Evolutionary conservation across 768 basidiomycete species (phyloP), one percentile per base, ranked within the genome.

Genomic region (Chlorophyllum brunneum): DNA sequence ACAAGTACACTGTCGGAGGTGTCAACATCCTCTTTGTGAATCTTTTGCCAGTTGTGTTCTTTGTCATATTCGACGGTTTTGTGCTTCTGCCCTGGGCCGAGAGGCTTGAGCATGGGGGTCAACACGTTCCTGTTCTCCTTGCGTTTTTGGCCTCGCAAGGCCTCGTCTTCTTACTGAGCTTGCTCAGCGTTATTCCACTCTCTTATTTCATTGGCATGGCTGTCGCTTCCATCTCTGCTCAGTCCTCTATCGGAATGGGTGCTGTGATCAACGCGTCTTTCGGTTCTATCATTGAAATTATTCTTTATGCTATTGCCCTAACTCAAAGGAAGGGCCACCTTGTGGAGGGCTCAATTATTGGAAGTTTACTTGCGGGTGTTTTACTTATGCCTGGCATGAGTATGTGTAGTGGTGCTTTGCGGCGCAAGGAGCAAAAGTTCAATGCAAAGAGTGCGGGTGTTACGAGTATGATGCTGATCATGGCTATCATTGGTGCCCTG

Each of bases 131-230:
- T 0, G 76, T 77, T 1, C 63, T 95, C 56, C 73, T 97, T 39
- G 74, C 72, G 3, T 67, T 88, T 58, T 63, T 98, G 52, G 79
- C 90, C 5, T 85, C 85, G 1, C 85, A 85, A 43, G 80, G 78
- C 2, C 70, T 91, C 60, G 86, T 98, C 61, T 98, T 99, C 67
- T 58, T 92, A 38, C 69, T 95, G 60, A 80, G 87, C 58, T 75
- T 99, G 39, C 80, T 88, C 23, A 92, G 90, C 59, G 92, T 99
- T 62, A 98, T 99, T 58, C 97, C 97, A 0, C 77, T 99, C 16
- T 94, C 91, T 6, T 99, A 99, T 75, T 99, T 99, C 73, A 98
- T 99, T 63, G 97, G 97, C 15, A 98, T 98, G 97, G 97, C 97
- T 6, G 97, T 99, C 55, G 97, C 97, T 2, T 94, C 91, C 38